phyloP scores from a whole-genome alignment of 2,329 filamentous ascomycete genomes.

The Cladobotryum mycophilum region DNA sequence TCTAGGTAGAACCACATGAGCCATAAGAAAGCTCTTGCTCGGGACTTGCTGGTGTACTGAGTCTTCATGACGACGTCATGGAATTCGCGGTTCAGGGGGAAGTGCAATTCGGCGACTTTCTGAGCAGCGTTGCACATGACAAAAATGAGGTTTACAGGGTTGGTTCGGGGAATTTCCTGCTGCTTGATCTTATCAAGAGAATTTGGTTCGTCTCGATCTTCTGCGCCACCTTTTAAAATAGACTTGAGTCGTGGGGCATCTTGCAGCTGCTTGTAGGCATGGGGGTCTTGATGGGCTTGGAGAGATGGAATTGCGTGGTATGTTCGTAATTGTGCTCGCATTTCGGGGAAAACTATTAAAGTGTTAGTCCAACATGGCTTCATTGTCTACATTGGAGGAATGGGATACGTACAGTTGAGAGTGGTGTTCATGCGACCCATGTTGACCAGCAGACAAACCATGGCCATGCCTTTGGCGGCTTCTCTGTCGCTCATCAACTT shows the following conservation, averaged over 20 bases:
- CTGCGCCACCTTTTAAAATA: conserved; percentile 92
- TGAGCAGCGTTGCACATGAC: conserved; percentile 84
- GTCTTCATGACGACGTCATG: conserved; percentile 95
- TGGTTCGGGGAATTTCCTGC: conserved; percentile 64
- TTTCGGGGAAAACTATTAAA: conserved; percentile 85
- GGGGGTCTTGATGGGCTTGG: conserved; percentile 89
- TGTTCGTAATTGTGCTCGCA: conserved; percentile 94
- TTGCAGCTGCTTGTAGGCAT: conserved; percentile 95
- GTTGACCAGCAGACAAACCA: conserved; percentile 97
- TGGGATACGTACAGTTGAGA: conserved; percentile 68
- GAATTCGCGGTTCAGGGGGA: conserved; percentile 78
- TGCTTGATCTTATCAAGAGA: conserved; percentile 77
- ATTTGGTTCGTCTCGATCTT: conserved; percentile 78
- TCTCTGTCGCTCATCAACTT: conserved; percentile 89
- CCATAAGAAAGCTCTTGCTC: conserved; percentile 89
- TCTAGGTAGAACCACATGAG: conserved; percentile 99
- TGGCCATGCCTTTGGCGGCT: conserved; percentile 95
- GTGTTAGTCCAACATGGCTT: not conserved
- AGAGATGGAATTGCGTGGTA: conserved; percentile 97
- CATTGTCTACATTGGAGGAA: conserved; percentile 14
- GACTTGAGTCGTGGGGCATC: conserved; percentile 94
- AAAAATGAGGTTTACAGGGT: conserved; percentile 96
- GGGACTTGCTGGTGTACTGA: conserved; percentile 71
- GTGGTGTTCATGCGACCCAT: conserved; percentile 99
- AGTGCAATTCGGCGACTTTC: conserved; percentile 90